Evolutionary conservation across 352 stramenopile species (phyloP), one percentile per base, ranked within the genome.

Genomic region (Phytophthora brassicae): DNA sequence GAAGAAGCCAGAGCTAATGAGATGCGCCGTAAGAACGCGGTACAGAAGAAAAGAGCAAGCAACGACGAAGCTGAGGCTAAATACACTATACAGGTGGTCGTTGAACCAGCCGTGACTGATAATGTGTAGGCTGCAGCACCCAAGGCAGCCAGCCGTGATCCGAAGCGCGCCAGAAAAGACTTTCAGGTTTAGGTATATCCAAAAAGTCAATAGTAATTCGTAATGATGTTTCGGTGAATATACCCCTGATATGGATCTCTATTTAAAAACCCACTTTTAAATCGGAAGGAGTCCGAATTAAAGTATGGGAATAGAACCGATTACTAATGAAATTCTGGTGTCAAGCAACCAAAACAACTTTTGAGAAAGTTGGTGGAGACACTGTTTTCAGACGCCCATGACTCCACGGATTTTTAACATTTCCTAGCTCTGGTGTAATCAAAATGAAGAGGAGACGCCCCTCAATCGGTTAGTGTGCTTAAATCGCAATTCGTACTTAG

Each of bases 1-100:
- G 42, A 59, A 46, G 20, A 60, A 39, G 56, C 33, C n/a, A 55
- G 22, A 36, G 47, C n/a, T n/a, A n/a, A n/a, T n/a, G n/a, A n/a
- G n/a, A n/a, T n/a, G n/a, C n/a, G n/a, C n/a, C n/a, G n/a, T n/a
- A n/a, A n/a, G n/a, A n/a, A n/a, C n/a, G n/a, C n/a, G n/a, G n/a
- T n/a, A n/a, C n/a, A n/a, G n/a, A n/a, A n/a, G n/a, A n/a, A n/a
- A n/a, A n/a, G n/a, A n/a, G n/a, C n/a, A n/a, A n/a, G n/a, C n/a
- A n/a, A n/a, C n/a, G n/a, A n/a, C n/a, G n/a, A n/a, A n/a, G n/a
- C n/a, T n/a, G n/a, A n/a, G n/a, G n/a, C n/a, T n/a, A n/a, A n/a
- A n/a, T n/a, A n/a, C n/a, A n/a, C n/a, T n/a, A n/a, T n/a, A n/a
- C n/a, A 43, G 14, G 20, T 31, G 13, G 44, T 38, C 8, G 12